Base-by-base conservation (phyloP, 345 rosid genomes). In the Toxicodendron radicans region DNA sequence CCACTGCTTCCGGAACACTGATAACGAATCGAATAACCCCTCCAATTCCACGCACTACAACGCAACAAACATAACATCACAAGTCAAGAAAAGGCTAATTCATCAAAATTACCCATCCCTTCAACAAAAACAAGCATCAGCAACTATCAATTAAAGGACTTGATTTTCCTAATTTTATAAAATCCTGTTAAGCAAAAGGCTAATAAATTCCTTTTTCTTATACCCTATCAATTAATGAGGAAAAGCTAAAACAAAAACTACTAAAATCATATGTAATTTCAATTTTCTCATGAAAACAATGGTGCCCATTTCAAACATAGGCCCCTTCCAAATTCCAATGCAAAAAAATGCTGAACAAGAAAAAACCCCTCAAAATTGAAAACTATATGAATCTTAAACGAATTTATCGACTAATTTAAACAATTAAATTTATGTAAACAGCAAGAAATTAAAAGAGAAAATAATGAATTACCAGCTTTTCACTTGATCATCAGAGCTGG, bases 41-140 rank as follows among this genome's bases (percentile, higher is more conserved):
- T 91, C 99, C 99, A 92, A 10, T 79, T 90, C 99, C 97, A 95
- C 51, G 72, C 78, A 64, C 97, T 92, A 77, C 73, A 83, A 75
- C 32, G 45, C 62, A 35, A 63, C 6, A 79, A 64, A 59, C 32
- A 20, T 8, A 33, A 66, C 45, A 70, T 54, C 20, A 53, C 43
- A 32, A 30, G 7, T 32, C 13, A 17, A 62, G n/a, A 33, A 53
- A 49, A 23, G 17, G 10, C 48, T 60, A 45, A 58, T 72, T 21
- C 45, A 27, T 4, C 32, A 66, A 60, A 4, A 35, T 21, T 30
- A 61, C 18, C 43, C 58, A 63, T 10, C 52, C n/a, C 7, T 7
- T 70, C 58, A 24, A 9, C 32, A 4, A 10, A 58, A 46, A 11
- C 20, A 27, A 27, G 30, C 30, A 27, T 27, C 30, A 71, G 33